Evolutionary conservation across 768 basidiomycete genomes (phyloP).

Genomic region (Cyathus striatus): DNA sequence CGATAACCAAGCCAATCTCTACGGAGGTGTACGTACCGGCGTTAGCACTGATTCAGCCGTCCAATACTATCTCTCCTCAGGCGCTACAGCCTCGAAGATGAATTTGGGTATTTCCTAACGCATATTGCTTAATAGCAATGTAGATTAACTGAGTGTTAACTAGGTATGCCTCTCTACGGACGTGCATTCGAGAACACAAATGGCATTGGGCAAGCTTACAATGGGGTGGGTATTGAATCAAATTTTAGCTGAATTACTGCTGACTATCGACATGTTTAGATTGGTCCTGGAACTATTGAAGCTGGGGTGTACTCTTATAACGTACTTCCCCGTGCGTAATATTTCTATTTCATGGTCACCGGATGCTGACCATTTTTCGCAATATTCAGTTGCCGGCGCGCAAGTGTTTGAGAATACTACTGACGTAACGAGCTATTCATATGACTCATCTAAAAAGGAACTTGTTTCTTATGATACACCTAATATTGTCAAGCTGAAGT

Average conservation of each 20-base stretch:
- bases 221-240: constrained; percentile 38
- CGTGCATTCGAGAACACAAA: constrained; percentile 69
- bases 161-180: constrained; percentile 78
- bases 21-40: constrained; percentile 54
- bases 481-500: constrained; percentile 59
- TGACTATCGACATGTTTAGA: constrained; percentile 23
- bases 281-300: constrained; percentile 68
- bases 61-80: constrained; percentile 51
- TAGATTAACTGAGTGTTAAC: constrained; percentile 1
- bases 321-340: constrained; percentile 48
- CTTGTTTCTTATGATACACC: constrained; percentile 78
- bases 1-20: constrained; percentile 60
- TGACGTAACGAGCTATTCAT: constrained; percentile 75
- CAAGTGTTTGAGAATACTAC: constrained; percentile 60
- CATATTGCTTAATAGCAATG: neutral
- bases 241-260: neutral
- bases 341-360: neutral
- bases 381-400: constrained; percentile 42
- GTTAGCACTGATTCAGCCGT: constrained; percentile 68
- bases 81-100: constrained; percentile 63
- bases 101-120: constrained; percentile 54
- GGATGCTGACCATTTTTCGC: neutral
- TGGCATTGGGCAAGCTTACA: constrained; percentile 65
- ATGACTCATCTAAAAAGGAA: constrained; percentile 59
- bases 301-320: constrained; percentile 78